Conservation (phyloP, 148 eudicot species). For the Nepenthes mirabilis region DNA sequence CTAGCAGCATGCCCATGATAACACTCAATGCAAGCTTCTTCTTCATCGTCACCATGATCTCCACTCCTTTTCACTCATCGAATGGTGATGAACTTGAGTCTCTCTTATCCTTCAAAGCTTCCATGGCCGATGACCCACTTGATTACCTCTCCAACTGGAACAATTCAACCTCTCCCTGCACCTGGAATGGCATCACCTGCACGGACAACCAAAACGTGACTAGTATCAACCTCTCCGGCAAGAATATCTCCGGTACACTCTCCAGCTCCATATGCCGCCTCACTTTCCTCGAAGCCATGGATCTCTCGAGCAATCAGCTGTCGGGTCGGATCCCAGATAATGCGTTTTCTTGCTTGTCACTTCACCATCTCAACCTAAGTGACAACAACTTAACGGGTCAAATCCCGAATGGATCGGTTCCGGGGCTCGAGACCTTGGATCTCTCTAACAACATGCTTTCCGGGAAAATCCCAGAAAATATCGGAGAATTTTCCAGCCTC, state of each 20-base stretch:
- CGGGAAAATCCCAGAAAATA: conserved; percentile 39
- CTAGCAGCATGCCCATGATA: too few species aligned
- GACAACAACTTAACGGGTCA: conserved; percentile 63
- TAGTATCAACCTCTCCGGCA: conserved; percentile 39
- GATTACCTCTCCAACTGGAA: conserved; percentile 58
- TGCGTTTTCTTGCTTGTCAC: conserved; percentile 26
- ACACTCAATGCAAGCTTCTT: not conserved
- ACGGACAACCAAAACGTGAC: conserved; percentile 24
- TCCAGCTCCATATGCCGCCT: conserved; percentile 36
- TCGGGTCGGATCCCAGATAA: conserved; percentile 35
- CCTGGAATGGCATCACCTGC: conserved; percentile 60
- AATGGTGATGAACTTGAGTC: not conserved
- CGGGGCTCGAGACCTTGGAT: conserved; percentile 45
- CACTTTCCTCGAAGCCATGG: conserved; percentile 28
- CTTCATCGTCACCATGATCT: not conserved
- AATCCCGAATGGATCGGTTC: conserved; percentile 21
- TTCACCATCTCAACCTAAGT: conserved; percentile 57
- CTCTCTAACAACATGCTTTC: conserved; percentile 71
- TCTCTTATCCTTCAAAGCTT: conserved; percentile 45
- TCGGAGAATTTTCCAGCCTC: conserved; percentile 28
- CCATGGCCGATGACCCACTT: conserved; percentile 37
- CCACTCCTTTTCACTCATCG: not conserved
- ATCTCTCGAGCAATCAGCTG: conserved; percentile 56
- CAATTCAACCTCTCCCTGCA: conserved; percentile 33
- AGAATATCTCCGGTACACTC: conserved; percentile 50